These are phyloP conservation scores for Penicillium herquei DNA, from an alignment of 495 filamentous ascomycete genomes.

Conservation along the genomic window DNA sequence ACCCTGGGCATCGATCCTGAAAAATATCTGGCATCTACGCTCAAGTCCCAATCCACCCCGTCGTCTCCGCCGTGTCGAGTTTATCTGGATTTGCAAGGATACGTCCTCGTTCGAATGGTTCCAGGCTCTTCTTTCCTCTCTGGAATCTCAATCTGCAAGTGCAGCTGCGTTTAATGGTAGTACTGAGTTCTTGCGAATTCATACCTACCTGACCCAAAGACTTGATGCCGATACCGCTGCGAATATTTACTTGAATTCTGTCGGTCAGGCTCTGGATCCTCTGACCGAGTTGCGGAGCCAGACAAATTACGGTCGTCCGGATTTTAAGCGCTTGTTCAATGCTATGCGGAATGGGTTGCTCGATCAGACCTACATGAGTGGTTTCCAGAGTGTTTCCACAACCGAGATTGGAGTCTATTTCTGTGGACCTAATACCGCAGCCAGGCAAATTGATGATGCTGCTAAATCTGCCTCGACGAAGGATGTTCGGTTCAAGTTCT, in stretches of 20 bases:
- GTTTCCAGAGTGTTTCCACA: conserved; percentile 63
- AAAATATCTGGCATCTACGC: conserved; percentile 97
- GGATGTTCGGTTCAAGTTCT: conserved; percentile 93
- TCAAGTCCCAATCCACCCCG: conserved; percentile 79
- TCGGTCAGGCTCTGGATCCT: conserved; percentile 83
- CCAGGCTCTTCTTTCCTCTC: conserved; percentile 84
- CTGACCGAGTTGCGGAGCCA: conserved; percentile 84
- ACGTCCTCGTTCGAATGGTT: conserved; percentile 98
- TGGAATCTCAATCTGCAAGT: conserved; percentile 80
- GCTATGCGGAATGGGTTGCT: conserved; percentile 86
- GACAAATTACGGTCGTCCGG: conserved; percentile 94
- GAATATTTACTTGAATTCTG: conserved; percentile 95
- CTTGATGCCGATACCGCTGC: conserved; percentile 88
- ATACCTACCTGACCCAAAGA: conserved; percentile 94
- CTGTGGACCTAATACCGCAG: conserved; percentile 81
- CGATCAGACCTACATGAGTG: conserved; percentile 79
- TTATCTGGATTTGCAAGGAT: conserved; percentile 99
- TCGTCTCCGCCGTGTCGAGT: conserved; percentile 91
- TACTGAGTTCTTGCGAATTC: conserved; percentile 92
- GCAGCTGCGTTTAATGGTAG: conserved; percentile 64
- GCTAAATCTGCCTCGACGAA: conserved; percentile 64
- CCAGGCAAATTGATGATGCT: conserved; percentile 81
- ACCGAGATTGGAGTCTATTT: conserved; percentile 98
- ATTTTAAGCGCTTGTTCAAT: conserved; percentile 78
- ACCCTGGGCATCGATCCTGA: conserved; percentile 94